A percentile compares a stretch with the other conserved stretches of the same genome.
phyloP scores from a whole-genome alignment of 179 eudicot species.

The Pouteria campechiana region DNA sequence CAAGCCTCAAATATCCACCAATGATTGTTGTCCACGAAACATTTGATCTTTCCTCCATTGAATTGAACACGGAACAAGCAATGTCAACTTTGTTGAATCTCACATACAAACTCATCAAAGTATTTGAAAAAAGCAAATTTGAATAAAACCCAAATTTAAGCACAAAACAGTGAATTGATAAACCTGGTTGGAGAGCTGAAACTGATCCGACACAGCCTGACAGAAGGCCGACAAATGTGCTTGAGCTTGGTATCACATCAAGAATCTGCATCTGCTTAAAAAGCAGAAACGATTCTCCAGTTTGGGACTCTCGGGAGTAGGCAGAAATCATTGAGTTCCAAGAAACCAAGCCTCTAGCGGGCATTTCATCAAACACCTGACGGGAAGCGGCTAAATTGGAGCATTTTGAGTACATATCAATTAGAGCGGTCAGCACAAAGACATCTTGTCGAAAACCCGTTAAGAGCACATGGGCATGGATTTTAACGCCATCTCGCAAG shows the following conservation, averaged over 20 bases:
- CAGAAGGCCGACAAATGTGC: no score
- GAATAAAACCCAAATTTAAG: neutral
- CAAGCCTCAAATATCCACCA: neutral
- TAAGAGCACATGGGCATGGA: neutral
- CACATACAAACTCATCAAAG: neutral
- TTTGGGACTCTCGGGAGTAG: no score
- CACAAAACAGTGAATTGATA: neutral
- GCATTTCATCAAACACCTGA: slow-evolving; percentile 7
- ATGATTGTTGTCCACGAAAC: slow-evolving; percentile 2
- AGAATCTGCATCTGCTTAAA: no score
- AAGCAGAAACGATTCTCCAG: no score
- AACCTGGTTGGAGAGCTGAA: no score
- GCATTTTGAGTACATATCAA: slow-evolving; percentile 2
- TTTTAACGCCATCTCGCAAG: no score
- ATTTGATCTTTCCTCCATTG: neutral
- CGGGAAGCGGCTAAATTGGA: neutral
- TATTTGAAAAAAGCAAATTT: neutral
- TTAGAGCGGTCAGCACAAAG: slow-evolving; percentile 1
- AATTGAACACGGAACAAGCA: neutral
- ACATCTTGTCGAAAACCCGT: neutral
- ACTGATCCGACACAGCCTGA: no score
- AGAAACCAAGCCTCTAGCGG: slow-evolving; percentile 8
- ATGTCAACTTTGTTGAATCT: neutral
- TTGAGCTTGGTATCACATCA: no score
- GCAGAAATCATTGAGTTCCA: slow-evolving; percentile 9